Percentiles rank a stretch among this genome's conserved stretches.
Evolutionary conservation across 225 moss, liverwort and hornwort genomes (phyloP).

Genomic region (Ulota crispa): DNA sequence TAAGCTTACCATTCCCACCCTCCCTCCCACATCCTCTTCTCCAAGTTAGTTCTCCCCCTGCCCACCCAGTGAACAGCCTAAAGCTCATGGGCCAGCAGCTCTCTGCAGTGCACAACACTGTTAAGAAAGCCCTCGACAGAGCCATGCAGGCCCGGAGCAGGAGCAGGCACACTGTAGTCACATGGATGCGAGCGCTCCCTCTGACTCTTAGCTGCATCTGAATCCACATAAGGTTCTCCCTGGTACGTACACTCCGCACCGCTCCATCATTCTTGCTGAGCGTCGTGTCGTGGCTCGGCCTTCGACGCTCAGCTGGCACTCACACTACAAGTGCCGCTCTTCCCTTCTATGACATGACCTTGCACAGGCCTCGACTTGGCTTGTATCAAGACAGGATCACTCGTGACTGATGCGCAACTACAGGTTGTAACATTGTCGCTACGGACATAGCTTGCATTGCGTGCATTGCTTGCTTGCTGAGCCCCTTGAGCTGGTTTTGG

Average conservation of each 20-base stretch:
- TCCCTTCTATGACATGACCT: slow-evolving; percentile 9
- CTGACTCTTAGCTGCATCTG: not conserved
- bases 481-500: not conserved
- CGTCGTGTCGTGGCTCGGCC: not conserved
- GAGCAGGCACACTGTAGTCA: not conserved
- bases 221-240: not conserved
- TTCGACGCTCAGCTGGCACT: not conserved
- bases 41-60: no score
- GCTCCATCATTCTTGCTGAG: not conserved
- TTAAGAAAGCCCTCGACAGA: not conserved
- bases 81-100: not conserved
- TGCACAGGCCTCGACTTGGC: not conserved
- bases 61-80: not conserved
- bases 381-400: not conserved
- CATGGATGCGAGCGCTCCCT: not conserved
- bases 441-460: not conserved
- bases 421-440: not conserved
- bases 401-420: not conserved
- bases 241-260: not conserved
- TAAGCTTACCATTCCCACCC: not conserved
- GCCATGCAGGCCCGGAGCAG: not conserved
- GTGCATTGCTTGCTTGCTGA: not conserved
- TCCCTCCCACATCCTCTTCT: not conserved
- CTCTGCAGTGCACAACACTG: not conserved
- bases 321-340: not conserved